Evolutionary conservation across 2,329 filamentous ascomycete species (phyloP), one percentile per base, ranked within the genome.

Genomic region (Cercospora nicotianae): DNA sequence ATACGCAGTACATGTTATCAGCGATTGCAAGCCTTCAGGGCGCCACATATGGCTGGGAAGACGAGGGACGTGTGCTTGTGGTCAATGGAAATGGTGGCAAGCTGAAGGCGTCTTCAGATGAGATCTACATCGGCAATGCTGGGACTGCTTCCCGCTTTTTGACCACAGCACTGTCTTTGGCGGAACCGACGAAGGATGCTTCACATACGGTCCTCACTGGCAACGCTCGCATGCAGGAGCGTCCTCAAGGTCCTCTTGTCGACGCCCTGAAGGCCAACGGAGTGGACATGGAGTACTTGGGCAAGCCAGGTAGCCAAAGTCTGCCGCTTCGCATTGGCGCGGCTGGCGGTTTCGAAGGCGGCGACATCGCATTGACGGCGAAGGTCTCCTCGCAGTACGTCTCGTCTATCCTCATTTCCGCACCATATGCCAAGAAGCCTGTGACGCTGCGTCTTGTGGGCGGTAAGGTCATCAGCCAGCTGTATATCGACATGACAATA

Each of bases 311-410:
- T 71, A 96, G 94, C 78, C 84, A 91, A 72, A 96, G 94, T 78
- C 83, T 99, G 51, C 95, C 95, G 0, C 82, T 99, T 12, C 88
- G 89, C 67, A 90, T 99, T 61, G 87, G 90, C 69, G 93, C 95
- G 57, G 91, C 91, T 26, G 90, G 89, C 59, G 94, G 94, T 3
- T 90, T 97, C 72, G 87, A 89, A 58, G 94, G 94, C 65, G 95
- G 95, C 42, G 85, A 91, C 30, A 97, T 99, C 74, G 91, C 96
- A 78, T 86, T 99, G 66, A 93, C 94, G 10, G 95, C 95, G 0
- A 98, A 95, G 51, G 91, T 98, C 16, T 99, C 95, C 8, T 98
- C 95, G n/a, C 95, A 99, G 81, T 99, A 98, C 77, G 95, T 99
- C 42, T 98, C 95, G 0, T 97, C 94, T 1, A 89, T 99, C 71